Conservation (phyloP, 176 grass and related monocot genomes). For the Oryza coarctata region DNA sequence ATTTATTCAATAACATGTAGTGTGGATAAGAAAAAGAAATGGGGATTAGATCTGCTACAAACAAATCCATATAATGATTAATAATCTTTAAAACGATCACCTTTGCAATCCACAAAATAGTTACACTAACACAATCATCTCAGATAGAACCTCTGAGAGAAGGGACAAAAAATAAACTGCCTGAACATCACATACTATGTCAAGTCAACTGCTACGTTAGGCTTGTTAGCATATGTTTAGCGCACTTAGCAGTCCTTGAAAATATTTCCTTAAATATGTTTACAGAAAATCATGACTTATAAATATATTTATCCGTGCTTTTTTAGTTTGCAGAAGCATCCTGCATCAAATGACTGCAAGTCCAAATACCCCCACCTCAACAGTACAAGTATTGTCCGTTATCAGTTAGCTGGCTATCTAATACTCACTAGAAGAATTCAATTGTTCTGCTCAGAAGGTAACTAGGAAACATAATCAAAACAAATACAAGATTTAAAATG, state of each 20-base stretch:
- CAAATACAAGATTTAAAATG: not conserved
- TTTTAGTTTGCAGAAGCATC: not conserved
- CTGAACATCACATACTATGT: constrained; percentile 8
- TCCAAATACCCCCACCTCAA: constrained; percentile 10
- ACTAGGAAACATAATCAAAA: not conserved
- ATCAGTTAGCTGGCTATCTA: not conserved
- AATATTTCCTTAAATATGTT: not conserved
- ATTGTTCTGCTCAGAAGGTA: not conserved
- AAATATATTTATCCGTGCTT: not conserved
- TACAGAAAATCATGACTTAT: not conserved
- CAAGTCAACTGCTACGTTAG: constrained; percentile 4
- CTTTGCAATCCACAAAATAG: not conserved
- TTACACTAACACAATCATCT: not conserved
- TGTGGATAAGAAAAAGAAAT: constrained; percentile 18
- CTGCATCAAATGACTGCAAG: not conserved
- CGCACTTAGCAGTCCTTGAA: not conserved
- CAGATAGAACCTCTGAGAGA: not conserved
- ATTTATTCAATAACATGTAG: not conserved
- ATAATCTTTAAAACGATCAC: too few species aligned
- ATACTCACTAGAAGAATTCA: not conserved
- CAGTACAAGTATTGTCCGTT: not conserved
- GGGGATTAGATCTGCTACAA: not conserved
- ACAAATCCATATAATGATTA: not conserved
- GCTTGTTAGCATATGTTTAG: constrained; percentile 8
- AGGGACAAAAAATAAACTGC: not conserved